Conservation (phyloP, 1,139 yeast species). For the Suhomyces terraborum region DNA sequence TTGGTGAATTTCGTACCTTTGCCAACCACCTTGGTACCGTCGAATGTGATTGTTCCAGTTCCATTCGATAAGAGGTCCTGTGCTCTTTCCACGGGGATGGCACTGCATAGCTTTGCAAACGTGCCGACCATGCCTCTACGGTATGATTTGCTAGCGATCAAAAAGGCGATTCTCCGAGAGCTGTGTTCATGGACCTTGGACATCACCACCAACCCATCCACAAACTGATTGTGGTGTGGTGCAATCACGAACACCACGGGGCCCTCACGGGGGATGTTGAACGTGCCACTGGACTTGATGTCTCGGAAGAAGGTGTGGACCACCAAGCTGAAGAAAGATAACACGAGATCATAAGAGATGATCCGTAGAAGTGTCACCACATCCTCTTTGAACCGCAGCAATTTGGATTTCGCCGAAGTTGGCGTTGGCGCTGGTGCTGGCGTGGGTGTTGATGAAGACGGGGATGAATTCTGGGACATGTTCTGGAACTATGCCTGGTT, state of each 20-base stretch:
- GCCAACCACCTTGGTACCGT: slow-evolving; percentile 48
- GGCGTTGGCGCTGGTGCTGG: too few species aligned
- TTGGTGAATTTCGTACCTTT: slow-evolving; percentile 50
- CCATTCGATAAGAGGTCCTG: slow-evolving; percentile 59
- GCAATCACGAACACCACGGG: slow-evolving; percentile 49
- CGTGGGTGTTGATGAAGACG: too few species aligned
- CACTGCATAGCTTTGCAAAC: slow-evolving; percentile 57
- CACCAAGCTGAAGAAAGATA: slow-evolving; percentile 39
- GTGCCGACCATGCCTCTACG: slow-evolving; percentile 44
- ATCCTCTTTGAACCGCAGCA: not conserved
- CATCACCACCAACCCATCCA: slow-evolving; percentile 47
- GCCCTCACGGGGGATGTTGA: slow-evolving; percentile 42
- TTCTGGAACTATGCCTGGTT: too few species aligned
- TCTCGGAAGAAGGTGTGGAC: slow-evolving; percentile 49
- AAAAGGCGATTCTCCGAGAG: slow-evolving; percentile 36
- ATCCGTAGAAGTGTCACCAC: slow-evolving; percentile 1
- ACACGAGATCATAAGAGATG: slow-evolving; percentile 33
- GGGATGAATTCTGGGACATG: not conserved
- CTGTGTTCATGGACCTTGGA: slow-evolving; percentile 36
- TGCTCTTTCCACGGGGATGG: slow-evolving; percentile 74
- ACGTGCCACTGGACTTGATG: slow-evolving; percentile 42
- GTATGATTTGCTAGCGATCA: slow-evolving; percentile 25
- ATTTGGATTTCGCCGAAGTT: too few species aligned
- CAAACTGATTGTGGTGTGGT: slow-evolving; percentile 50
- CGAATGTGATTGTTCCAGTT: slow-evolving; percentile 48